phyloP scores from a whole-genome alignment of 208 protist genomes.

The Crithidia sp. region DNA sequence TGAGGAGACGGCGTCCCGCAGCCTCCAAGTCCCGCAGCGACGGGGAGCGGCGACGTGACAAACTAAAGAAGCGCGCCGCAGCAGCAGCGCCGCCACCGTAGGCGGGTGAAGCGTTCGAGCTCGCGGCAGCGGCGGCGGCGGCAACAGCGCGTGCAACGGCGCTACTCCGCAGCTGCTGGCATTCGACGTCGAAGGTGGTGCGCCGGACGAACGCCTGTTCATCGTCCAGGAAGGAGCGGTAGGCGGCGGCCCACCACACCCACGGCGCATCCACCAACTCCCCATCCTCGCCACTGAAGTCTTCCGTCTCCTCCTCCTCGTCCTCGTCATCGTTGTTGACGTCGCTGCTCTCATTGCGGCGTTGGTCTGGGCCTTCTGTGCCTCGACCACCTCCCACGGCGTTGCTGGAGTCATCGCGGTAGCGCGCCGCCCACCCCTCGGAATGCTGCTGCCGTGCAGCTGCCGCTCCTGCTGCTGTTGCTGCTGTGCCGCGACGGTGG shows the following conservation, averaged over 20 bases:
- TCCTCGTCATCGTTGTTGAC: background rate
- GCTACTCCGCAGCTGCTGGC: constrained; percentile 42
- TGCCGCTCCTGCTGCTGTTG: background rate
- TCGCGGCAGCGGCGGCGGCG: too few species aligned
- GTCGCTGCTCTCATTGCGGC: background rate
- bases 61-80: background rate
- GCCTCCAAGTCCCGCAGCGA: background rate
- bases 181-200: constrained; percentile 80
- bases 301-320: background rate
- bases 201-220: constrained; percentile 80
- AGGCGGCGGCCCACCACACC: constrained; percentile 77
- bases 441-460: background rate
- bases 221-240: constrained; percentile 76
- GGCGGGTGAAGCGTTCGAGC: too few species aligned
- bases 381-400: too few species aligned
- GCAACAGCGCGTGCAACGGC: constrained; percentile 2
- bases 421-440: background rate
- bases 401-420: background rate
- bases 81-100: background rate
- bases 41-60: background rate
- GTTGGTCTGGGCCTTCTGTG: background rate
- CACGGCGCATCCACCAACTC: constrained; percentile 45
- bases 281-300: background rate
- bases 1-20: background rate
- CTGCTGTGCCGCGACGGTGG: background rate